phyloP scores from a whole-genome alignment of 352 stramenopile species.

The Phytopythium ostracodes region DNA sequence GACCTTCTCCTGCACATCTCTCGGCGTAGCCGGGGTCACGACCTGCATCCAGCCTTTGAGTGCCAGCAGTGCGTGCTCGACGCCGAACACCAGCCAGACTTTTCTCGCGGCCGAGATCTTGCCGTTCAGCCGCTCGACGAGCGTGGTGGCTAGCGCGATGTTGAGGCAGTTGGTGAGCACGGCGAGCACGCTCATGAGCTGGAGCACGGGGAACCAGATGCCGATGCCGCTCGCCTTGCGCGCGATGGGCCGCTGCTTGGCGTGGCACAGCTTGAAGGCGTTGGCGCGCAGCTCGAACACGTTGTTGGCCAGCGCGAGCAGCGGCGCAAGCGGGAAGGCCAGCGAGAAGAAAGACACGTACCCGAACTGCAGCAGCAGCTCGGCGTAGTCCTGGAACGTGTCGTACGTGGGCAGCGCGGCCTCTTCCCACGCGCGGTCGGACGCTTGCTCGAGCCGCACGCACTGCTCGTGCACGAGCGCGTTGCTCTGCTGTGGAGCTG shows the following conservation, averaged over 20 bases:
- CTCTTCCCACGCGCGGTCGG: conserved; percentile 87
- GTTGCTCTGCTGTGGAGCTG: conserved; percentile 24
- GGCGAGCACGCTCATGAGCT: conserved; percentile 94
- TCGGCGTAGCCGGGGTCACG: conserved; percentile 52
- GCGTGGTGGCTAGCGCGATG: conserved; percentile 83
- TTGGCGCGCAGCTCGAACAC: conserved; percentile 91
- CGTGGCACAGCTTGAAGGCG: conserved; percentile 94
- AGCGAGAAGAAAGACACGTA: conserved; percentile 96
- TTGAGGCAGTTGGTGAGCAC: conserved; percentile 96
- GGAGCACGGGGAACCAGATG: conserved; percentile 87
- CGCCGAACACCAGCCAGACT: conserved; percentile 78
- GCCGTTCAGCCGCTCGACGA: conserved; percentile 48
- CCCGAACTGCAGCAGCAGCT: conserved; percentile 93
- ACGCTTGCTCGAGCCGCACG: conserved; percentile 75
- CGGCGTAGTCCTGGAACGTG: conserved; percentile 94
- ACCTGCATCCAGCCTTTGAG: conserved; percentile 65
- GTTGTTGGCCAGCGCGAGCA: conserved; percentile 93
- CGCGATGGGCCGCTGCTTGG: conserved; percentile 86
- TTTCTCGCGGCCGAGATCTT: conserved; percentile 33
- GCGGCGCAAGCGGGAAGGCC: conserved; percentile 91
- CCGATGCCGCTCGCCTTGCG: conserved; percentile 92
- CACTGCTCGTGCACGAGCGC: conserved; percentile 75
- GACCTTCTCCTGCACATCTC: conserved; percentile 44
- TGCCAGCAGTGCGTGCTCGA: conserved; percentile 63
- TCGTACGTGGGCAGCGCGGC: conserved; percentile 89